Conservation (phyloP, 2,329 filamentous ascomycete genomes). For the Calycina herbarum region DNA sequence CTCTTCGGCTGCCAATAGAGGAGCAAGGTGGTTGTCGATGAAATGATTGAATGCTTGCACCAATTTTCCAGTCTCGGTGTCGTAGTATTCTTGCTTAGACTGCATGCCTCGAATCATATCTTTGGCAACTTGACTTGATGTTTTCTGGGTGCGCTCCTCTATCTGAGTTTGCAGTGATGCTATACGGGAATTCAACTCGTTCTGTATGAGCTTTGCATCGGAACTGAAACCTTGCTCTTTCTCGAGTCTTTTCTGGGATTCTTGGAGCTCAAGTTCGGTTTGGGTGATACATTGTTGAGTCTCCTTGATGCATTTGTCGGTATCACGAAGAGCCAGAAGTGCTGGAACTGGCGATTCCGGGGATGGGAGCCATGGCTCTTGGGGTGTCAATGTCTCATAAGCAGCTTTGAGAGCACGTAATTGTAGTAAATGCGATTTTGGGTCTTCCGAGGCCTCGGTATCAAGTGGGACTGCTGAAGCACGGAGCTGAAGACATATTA, state of each 20-base stretch:
- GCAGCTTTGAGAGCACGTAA: slow-evolving; percentile 59
- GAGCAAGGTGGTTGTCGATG: slow-evolving; percentile 67
- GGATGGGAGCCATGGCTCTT: slow-evolving; percentile 65
- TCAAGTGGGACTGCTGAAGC: slow-evolving; percentile 28
- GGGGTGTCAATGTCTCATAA: slow-evolving; percentile 62
- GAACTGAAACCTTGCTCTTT: slow-evolving; percentile 50
- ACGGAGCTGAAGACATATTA: slow-evolving; percentile 32
- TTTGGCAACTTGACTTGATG: slow-evolving; percentile 59
- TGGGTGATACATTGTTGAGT: slow-evolving; percentile 58
- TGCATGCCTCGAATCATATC: slow-evolving; percentile 63
- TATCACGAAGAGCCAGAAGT: slow-evolving; percentile 68
- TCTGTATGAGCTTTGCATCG: slow-evolving; percentile 57
- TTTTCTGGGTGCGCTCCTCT: slow-evolving; percentile 56
- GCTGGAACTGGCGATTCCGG: slow-evolving; percentile 68
- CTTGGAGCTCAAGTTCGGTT: slow-evolving; percentile 45
- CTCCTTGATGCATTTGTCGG: slow-evolving; percentile 63
- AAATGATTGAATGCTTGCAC: slow-evolving; percentile 68
- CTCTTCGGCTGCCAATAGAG: slow-evolving; percentile 80
- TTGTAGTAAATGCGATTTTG: slow-evolving; percentile 44
- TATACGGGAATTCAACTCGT: slow-evolving; percentile 58
- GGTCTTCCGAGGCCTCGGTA: slow-evolving; percentile 34
- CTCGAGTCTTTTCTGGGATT: slow-evolving; percentile 50
- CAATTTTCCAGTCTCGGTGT: slow-evolving; percentile 59
- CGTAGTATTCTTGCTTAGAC: slow-evolving; percentile 58
- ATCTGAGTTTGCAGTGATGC: slow-evolving; percentile 57